Base-by-base conservation (phyloP, 2,329 filamentous ascomycete species). In the Neoscytalidium dimidiatum region DNA sequence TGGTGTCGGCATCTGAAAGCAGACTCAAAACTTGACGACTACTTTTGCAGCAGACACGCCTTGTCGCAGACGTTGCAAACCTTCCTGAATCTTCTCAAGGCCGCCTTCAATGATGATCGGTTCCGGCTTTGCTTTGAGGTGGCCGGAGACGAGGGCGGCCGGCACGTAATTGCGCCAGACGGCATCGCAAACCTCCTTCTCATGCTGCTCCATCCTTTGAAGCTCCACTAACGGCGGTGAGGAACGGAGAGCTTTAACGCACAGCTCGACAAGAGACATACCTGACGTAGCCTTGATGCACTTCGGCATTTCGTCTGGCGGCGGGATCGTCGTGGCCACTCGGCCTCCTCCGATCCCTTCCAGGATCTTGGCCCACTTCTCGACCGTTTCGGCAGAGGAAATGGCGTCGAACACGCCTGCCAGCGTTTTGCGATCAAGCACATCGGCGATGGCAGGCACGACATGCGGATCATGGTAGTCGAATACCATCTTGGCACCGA, bases 11-110 rank as follows among this genome's bases (percentile, higher is more conserved):
- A n/a, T n/a, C 17, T 23, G 41, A n/a, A n/a, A 1, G n/a, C 14
- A 51, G 31, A 28, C 23, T 64, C 62, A 71, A 19, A 71, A 57
- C 41, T 71, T 70, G 21, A 77, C 67, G 21, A 76, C 74, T 60
- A 76, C 67, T 69, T 75, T 76, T n/a, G 67, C 68, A 62, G 73
- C 76, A 62, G 74, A 76, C 23, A 76, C 71, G 8, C 74, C 74
- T 62, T 72, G 68, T 67, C 71, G 73, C 65, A 73, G 68, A 64
- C 64, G 65, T 49, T 73, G 70, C 48, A 72, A 66, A 4, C 68
- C 75, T 57, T 72, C 69, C 66, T 74, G 71, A 3, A 73, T 66
- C 46, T 66, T 68, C 6, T 74, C 73, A 23, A 74, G 63, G 5
- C 74, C 74, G 29, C 71, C 70, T 35, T 70, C 67, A 26, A 76